These are phyloP conservation scores for Aureobasidium lini DNA, from an alignment of 2,329 filamentous ascomycete genomes.

Conservation along the genomic window DNA sequence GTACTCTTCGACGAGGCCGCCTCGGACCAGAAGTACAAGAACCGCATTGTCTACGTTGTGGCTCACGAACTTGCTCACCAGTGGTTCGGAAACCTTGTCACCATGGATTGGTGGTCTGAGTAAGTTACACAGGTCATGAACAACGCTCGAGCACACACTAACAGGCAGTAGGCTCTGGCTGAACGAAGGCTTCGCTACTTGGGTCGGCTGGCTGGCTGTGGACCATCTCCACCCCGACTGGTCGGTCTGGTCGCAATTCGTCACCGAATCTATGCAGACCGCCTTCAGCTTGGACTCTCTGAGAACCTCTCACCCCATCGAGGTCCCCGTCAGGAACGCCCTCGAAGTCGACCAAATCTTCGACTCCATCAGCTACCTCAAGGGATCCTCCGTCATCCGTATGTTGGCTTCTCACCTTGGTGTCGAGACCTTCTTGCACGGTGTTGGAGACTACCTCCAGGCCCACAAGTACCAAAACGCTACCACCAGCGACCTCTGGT, in stretches of 20 bases:
- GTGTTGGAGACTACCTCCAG: conserved; percentile 84
- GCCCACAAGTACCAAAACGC: conserved; percentile 83
- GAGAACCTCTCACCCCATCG: conserved; percentile 88
- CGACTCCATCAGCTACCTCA: conserved; percentile 91
- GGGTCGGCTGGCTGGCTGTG: conserved; percentile 91
- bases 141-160: background rate
- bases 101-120: conserved; percentile 69
- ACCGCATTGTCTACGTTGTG: conserved; percentile 91
- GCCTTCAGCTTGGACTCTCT: conserved; percentile 86
- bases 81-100: conserved; percentile 93
- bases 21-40: conserved; percentile 85
- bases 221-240: conserved; percentile 92
- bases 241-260: conserved; percentile 97
- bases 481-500: conserved; percentile 86
- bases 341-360: conserved; percentile 98
- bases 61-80: conserved; percentile 97
- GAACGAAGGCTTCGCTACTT: conserved; percentile 95
- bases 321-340: conserved; percentile 88
- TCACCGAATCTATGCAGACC: conserved; percentile 87
- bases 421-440: conserved; percentile 78
- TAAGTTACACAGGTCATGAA: background rate
- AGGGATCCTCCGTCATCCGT: conserved; percentile 91
- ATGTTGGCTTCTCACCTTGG: conserved; percentile 92
- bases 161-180: conserved; percentile 58
- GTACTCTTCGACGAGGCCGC: conserved; percentile 92